Evolutionary conservation across 129 eudicot species (phyloP).

Genomic region (Lactuca saligna): DNA sequence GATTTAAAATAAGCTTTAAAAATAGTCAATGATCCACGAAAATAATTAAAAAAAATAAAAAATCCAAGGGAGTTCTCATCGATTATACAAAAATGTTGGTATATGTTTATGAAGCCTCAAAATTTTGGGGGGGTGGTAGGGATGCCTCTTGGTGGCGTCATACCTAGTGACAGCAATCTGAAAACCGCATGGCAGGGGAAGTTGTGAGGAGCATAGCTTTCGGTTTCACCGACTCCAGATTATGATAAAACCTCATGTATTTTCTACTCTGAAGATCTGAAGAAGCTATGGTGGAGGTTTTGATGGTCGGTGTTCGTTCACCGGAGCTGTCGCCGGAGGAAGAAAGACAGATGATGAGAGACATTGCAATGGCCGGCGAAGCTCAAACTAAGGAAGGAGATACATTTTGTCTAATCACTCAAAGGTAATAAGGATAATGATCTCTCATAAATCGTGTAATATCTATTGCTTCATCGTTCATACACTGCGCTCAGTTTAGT

Average conservation of each 20-base stretch:
- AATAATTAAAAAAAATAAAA: neutral
- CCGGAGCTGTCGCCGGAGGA: conserved; percentile 73
- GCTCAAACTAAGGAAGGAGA: conserved; percentile 72
- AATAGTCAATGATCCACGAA: neutral
- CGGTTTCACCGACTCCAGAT: conserved; percentile 31
- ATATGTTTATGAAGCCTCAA: neutral
- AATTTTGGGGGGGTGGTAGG: neutral
- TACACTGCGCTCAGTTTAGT: neutral
- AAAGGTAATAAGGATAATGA: conserved; percentile 35
- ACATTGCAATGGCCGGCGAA: conserved; percentile 68
- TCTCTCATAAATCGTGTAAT: neutral
- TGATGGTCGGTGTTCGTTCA: conserved; percentile 20
- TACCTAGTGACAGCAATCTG: conserved; percentile 9
- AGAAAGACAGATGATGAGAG: conserved; percentile 61
- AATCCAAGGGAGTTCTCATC: no score
- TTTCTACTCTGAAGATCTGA: neutral
- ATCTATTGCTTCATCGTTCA: conserved; percentile 10
- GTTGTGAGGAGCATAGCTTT: neutral
- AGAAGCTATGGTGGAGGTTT: conserved; percentile 23
- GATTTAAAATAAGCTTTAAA: no score
- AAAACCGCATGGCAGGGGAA: conserved; percentile 11
- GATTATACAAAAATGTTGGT: no score
- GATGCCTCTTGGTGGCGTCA: conserved; percentile 9
- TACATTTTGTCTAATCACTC: conserved; percentile 69
- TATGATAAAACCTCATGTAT: neutral